Percentiles rank a stretch among this genome's conserved stretches.
phyloP scores from a whole-genome alignment of 2,329 filamentous ascomycete species.

The Ophiosphaerella narmari region DNA sequence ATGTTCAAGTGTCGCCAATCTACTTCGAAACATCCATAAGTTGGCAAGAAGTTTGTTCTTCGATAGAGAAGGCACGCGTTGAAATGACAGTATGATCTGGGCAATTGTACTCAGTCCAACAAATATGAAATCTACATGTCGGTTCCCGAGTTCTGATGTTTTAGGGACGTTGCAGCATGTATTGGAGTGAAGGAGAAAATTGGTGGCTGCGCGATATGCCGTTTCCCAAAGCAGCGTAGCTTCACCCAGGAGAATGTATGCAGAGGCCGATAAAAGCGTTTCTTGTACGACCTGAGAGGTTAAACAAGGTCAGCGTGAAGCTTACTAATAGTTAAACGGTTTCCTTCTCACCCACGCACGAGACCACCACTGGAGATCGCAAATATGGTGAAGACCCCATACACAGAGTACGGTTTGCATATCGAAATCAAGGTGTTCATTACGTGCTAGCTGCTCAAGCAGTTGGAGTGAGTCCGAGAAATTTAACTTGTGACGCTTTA shows the following conservation, averaged over 20 bases:
- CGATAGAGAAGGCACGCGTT: neutral
- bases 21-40: neutral
- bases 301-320: too few relatives aligned
- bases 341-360: neutral
- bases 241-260: neutral
- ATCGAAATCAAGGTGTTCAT: too few relatives aligned
- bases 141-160: too few relatives aligned
- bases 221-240: neutral
- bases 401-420: too few relatives aligned
- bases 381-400: neutral
- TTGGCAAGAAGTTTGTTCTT: neutral
- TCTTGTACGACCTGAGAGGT: neutral
- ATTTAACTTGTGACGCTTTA: too few relatives aligned
- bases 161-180: neutral
- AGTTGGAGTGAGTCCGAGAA: too few relatives aligned
- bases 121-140: too few relatives aligned
- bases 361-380: neutral
- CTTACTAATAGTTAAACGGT: too few relatives aligned
- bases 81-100: neutral
- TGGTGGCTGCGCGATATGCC: neutral
- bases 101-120: too few relatives aligned
- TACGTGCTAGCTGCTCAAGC: too few relatives aligned
- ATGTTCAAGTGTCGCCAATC: neutral
- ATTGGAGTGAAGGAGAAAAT: neutral
- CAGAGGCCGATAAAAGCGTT: neutral